phyloP scores from a whole-genome alignment of 2,329 filamentous ascomycete species.

The Penicillium sp. region DNA sequence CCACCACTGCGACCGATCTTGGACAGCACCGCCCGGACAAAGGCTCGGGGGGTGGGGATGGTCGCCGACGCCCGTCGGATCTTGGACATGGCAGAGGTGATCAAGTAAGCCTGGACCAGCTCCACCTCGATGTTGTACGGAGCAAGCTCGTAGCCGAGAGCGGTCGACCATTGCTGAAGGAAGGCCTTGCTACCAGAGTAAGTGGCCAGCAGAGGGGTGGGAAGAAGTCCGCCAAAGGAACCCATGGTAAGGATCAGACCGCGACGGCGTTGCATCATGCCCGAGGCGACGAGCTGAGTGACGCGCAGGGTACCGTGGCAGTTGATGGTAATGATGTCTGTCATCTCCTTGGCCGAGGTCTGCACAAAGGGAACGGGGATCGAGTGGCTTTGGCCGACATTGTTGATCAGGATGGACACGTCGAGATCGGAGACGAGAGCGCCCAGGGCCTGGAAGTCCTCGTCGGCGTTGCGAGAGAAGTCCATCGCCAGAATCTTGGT shows the following conservation, averaged over 20 bases:
- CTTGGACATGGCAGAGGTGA: constrained; percentile 97
- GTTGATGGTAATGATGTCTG: constrained; percentile 91
- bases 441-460: constrained; percentile 71
- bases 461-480: constrained; percentile 71
- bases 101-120: constrained; percentile 83
- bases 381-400: constrained; percentile 88
- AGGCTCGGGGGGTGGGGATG: constrained; percentile 74
- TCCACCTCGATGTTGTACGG: constrained; percentile 81
- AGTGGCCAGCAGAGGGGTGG: constrained; percentile 85
- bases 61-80: constrained; percentile 70
- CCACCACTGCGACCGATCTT: constrained; percentile 76
- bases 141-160: constrained; percentile 76
- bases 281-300: constrained; percentile 76
- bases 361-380: constrained; percentile 85
- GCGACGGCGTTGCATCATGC: constrained; percentile 74
- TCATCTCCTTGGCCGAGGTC: constrained; percentile 72
- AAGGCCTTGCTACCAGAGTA: constrained; percentile 98
- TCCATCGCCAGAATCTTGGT: constrained; percentile 86
- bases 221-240: constrained; percentile 87
- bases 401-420: constrained; percentile 86
- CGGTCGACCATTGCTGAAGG: constrained; percentile 89
- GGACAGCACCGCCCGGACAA: constrained; percentile 69
- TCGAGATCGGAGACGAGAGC: constrained; percentile 67
- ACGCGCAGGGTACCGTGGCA: constrained; percentile 83
- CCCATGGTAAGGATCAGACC: constrained; percentile 96